Evolutionary conservation across 2,329 filamentous ascomycete species (phyloP), one percentile per base, ranked within the genome.

Genomic region (Phaeosphaeria sp.): DNA sequence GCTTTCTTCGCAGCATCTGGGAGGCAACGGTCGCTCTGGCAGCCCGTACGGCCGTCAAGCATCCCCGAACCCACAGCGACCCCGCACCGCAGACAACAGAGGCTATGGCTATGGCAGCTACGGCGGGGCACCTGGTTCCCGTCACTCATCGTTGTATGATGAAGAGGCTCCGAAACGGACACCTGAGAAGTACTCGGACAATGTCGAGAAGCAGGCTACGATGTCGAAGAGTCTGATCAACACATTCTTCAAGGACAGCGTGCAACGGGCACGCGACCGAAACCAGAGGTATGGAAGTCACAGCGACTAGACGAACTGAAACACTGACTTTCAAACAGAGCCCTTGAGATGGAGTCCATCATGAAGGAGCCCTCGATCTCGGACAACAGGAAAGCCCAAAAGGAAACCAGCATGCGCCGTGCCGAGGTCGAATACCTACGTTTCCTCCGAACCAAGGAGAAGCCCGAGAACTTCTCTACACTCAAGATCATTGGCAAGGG

Each of bases 401-500:
- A 96, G 71, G 92, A 91, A 82, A 90, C 91, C 62, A 91, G 89
- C 62, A 90, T 93, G 65, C 91, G 93, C 55, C 90, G 91, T 72
- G 92, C 93, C 71, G 94, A 98, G 78, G 92, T 91, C 50, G 91
- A 93, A 71, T 98, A 97, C 78, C 83, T 99, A 63, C 92, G 94
- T 40, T 97, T 98, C 83, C 83, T 98, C 71, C 89, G 94, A 55
- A 97, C 94, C 56, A 94, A 92, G 78, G 93, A 98, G 77, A 90
- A 90, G 78, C 93, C 94, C 11, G 89, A 94, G 68, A 98, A 98
- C 81, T 99, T 98, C 84, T 88, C 89, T 64, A 98, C 94, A 1
- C 86, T 98, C 79, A 98, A 98, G 84, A 94, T 98, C 68, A 99
- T 99, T 69, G 95, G 95, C 74, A 99, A 99, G 84, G 95, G 95